Conservation (phyloP, 495 filamentous ascomycete genomes). For the Talaromyces borbonicus region DNA sequence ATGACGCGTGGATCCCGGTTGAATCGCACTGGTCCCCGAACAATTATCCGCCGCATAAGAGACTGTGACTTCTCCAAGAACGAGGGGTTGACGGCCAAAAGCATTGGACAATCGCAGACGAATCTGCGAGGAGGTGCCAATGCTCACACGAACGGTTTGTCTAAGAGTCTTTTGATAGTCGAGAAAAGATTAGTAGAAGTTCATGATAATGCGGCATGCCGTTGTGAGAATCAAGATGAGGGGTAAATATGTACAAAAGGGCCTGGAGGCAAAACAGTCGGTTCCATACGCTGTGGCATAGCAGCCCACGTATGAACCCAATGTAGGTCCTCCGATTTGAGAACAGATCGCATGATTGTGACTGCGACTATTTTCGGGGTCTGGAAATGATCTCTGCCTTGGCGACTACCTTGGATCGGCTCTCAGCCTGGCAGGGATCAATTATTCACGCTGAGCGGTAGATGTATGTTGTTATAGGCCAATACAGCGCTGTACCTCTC, state of each 20-base stretch:
- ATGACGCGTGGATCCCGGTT: constrained; percentile 34
- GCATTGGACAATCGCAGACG: constrained; percentile 59
- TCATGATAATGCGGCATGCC: neutral
- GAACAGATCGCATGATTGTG: too few species aligned
- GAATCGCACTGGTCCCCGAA: constrained; percentile 43
- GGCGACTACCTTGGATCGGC: too few species aligned
- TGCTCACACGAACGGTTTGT: constrained; percentile 53
- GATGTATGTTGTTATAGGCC: too few species aligned
- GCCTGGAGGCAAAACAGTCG: constrained; percentile 47
- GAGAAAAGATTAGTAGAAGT: neutral
- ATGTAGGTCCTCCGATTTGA: constrained; percentile 17
- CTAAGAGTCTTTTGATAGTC: constrained; percentile 40
- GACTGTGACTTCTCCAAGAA: constrained; percentile 50
- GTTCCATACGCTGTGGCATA: constrained; percentile 59
- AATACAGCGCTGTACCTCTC: too few species aligned
- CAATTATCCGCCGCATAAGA: constrained; percentile 39
- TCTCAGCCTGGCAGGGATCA: too few species aligned
- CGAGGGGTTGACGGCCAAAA: constrained; percentile 51
- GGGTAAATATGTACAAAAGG: constrained; percentile 45
- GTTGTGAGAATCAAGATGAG: neutral
- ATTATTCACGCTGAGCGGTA: too few species aligned
- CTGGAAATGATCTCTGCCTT: too few species aligned
- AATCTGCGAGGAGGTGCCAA: constrained; percentile 40
- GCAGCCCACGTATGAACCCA: constrained; percentile 60
- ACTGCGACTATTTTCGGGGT: too few species aligned